These are phyloP conservation scores for Crassisporium funariophilum DNA, from an alignment of 768 basidiomycete species.

Conservation along the genomic window DNA sequence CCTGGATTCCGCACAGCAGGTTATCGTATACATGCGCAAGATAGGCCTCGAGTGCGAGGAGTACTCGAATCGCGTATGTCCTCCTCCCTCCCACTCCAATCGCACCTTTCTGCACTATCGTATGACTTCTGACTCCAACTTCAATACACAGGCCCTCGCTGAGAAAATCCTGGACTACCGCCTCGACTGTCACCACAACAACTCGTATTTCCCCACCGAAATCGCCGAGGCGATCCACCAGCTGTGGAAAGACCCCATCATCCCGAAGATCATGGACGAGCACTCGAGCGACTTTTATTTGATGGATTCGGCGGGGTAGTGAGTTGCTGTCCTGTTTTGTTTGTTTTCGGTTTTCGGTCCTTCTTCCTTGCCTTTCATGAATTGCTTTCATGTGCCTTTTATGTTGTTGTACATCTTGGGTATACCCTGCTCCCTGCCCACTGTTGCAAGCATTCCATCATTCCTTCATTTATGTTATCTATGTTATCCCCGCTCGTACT, in stretches of 20 bases:
- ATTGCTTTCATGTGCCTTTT: too few species aligned
- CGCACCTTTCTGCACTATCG: slow-evolving; percentile 6
- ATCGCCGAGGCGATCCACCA: slow-evolving; percentile 70
- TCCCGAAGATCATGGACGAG: slow-evolving; percentile 53
- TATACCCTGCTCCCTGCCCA: too few species aligned
- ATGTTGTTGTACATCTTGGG: too few species aligned
- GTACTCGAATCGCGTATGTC: slow-evolving; percentile 61
- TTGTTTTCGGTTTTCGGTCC: background rate
- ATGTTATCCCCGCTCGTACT: too few species aligned
- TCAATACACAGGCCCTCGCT: slow-evolving; percentile 37
- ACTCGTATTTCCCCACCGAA: slow-evolving; percentile 54
- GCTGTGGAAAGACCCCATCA: slow-evolving; percentile 71
- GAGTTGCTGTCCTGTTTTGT: slow-evolving; percentile 30
- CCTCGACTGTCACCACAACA: slow-evolving; percentile 44
- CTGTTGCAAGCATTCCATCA: too few species aligned
- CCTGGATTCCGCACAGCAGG: slow-evolving; percentile 84
- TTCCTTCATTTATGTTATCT: too few species aligned
- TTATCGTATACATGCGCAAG: slow-evolving; percentile 86
- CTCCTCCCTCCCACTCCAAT: slow-evolving; percentile 2
- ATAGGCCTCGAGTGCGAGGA: slow-evolving; percentile 77
- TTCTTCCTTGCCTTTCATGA: too few species aligned
- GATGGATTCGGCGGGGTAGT: slow-evolving; percentile 95
- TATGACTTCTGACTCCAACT: background rate
- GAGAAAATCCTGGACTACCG: slow-evolving; percentile 66
- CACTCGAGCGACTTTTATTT: slow-evolving; percentile 82